Percentiles rank a stretch among this genome's conserved stretches.
Evolutionary conservation across 441 rosid species (phyloP).

Genomic region (Kokia cookei): DNA sequence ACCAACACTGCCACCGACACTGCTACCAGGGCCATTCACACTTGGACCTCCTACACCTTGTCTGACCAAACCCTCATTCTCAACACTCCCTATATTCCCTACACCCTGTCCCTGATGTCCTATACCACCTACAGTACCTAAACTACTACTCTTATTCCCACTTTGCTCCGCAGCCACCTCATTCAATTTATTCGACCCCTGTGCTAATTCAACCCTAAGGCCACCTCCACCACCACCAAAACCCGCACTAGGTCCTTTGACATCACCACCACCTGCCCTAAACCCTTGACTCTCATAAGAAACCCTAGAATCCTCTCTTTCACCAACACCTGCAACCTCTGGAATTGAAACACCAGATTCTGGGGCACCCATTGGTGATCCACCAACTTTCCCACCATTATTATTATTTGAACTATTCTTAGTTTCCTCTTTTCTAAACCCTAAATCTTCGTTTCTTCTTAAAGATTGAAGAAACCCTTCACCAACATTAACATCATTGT

Average conservation of each 20-base stretch:
- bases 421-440: conserved; percentile 24
- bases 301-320: conserved; percentile 25
- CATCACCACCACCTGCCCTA: conserved; percentile 24
- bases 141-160: conserved; percentile 16
- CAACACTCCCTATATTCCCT: conserved; percentile 25
- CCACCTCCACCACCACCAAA: conserved; percentile 29
- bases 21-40: conserved; percentile 22
- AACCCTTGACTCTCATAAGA: conserved; percentile 32
- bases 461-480: conserved; percentile 67
- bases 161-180: conserved; percentile 32
- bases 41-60: conserved; percentile 24
- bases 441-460: conserved; percentile 40
- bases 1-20: conserved; percentile 12
- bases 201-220: conserved; percentile 52
- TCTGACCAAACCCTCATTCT: conserved; percentile 38
- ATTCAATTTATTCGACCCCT: conserved; percentile 13
- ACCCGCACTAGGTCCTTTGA: conserved; percentile 18
- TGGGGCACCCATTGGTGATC: conserved; percentile 8
- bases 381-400: conserved; percentile 16
- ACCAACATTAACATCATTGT: conserved; percentile 83
- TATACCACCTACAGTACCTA: conserved; percentile 25
- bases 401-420: conserved; percentile 12
- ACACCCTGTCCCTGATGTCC: conserved; percentile 25
- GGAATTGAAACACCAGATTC: conserved; percentile 32
- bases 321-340: conserved; percentile 24